Base-by-base conservation (phyloP, 495 filamentous ascomycete species). In the Aspergillus affinis region DNA sequence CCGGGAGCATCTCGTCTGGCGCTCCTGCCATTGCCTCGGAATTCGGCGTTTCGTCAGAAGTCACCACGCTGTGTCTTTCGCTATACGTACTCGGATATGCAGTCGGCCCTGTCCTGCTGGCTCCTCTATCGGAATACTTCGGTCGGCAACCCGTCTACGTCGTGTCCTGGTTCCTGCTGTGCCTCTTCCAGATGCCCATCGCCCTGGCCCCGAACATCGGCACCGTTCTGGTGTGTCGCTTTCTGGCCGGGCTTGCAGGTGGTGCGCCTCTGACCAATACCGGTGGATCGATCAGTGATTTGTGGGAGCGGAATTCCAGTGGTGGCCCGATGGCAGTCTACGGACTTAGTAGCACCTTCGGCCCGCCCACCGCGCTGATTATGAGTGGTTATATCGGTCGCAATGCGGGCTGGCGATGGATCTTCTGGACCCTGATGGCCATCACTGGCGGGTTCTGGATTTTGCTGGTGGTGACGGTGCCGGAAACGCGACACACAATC, bases 91-190 rank as follows among this genome's bases (percentile, higher is more conserved):
- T 87, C 0, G 82, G 78, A 3, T 79, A 76, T 53, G 81, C 75
- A 13, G 65, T 83, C 51, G 82, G 82, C 0, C 84, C 84, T 0
- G 70, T 88, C 3, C 68, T 88, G 32, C 76, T 87, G 19, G 86
- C 81, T 0, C 88, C 88, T 0, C 73, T 89, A 2, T 83, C 79
- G 23, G 88, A 90, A 69, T 71, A 88, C 54, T 89, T 82, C 63
- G 88, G 88, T 13, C 78, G 87, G 23, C 76, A 82, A 15, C 68
- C 75, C 5, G 75, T 89, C 18, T 86, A 53, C 60, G 81, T 65
- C 82, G 80, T 75, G 58, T 89, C 32, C 57, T 84, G 61, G 88
- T 84, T 76, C 81, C 78, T 65, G 32, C 82, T 86, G 62, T 69
- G 86, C 12, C 67, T 84, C 36, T 90, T 86, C 72, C 86, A 85